These are phyloP conservation scores for Neofusicoccum parvum DNA, from an alignment of 2,329 filamentous ascomycete species.

Conservation along the genomic window DNA sequence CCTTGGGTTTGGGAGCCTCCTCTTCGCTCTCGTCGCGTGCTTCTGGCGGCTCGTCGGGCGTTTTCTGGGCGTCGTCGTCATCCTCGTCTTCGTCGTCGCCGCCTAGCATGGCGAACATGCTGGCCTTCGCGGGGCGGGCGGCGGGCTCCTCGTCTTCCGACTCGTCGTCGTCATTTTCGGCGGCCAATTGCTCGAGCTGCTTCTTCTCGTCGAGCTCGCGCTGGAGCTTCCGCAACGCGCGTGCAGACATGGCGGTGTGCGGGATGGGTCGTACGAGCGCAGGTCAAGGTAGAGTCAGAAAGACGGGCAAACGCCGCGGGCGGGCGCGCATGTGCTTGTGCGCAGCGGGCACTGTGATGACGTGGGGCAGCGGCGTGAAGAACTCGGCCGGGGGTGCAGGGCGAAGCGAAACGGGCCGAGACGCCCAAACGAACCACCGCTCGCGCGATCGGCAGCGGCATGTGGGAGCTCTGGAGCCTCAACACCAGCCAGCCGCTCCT, in stretches of 20 bases:
- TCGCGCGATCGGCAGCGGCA: neutral
- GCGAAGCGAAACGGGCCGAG: conserved; percentile 9
- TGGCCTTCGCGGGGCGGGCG: conserved; percentile 39
- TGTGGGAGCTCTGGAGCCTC: conserved; percentile 2
- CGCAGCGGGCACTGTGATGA: conserved; percentile 6
- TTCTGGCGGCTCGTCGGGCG: conserved; percentile 24
- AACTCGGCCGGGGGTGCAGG: neutral
- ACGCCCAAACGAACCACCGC: neutral
- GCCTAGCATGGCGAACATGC: conserved; percentile 50
- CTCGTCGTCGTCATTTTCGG: conserved; percentile 40
- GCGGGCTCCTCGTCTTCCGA: conserved; percentile 41
- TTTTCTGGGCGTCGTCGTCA: conserved; percentile 35
- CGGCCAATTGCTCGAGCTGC: conserved; percentile 44
- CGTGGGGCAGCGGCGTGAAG: conserved; percentile 10
- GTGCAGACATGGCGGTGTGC: conserved; percentile 59
- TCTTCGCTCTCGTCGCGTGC: conserved; percentile 24
- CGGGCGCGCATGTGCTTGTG: neutral
- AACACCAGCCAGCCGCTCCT: conserved; percentile 16
- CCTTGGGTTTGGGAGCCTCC: conserved; percentile 34
- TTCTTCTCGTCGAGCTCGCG: conserved; percentile 62
- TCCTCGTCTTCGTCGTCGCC: conserved; percentile 43
- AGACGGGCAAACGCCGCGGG: neutral
- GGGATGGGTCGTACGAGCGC: neutral
- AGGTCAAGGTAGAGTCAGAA: neutral
- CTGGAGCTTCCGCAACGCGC: conserved; percentile 66